phyloP scores from a whole-genome alignment of 805 yeast species.

The Ogataea sp. region DNA sequence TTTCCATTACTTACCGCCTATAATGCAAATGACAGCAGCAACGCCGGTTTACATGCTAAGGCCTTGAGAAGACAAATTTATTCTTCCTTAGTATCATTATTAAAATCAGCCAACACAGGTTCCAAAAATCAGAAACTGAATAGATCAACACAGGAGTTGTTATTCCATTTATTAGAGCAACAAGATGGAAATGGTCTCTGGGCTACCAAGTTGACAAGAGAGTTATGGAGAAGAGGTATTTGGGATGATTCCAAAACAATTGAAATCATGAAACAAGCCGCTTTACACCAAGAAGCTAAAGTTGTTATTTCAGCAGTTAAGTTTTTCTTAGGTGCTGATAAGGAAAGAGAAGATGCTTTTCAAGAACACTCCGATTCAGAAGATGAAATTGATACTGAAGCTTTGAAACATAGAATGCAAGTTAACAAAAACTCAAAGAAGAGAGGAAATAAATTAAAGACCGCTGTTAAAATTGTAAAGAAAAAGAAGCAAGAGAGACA shows the following conservation, averaged over 20 bases:
- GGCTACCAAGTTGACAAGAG: constrained; percentile 94
- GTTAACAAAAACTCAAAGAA: constrained; percentile 78
- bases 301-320: constrained; percentile 84
- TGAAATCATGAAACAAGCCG: constrained; percentile 96
- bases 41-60: constrained; percentile 58
- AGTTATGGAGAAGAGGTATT: constrained; percentile 93
- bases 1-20: constrained; percentile 80
- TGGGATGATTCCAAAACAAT: constrained; percentile 98
- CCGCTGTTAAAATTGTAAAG: constrained; percentile 61
- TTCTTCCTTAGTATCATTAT: constrained; percentile 63
- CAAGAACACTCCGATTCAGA: constrained; percentile 66
- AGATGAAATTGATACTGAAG: constrained; percentile 60
- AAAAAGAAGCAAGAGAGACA: constrained; percentile 53
- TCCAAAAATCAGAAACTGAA: constrained; percentile 85
- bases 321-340: constrained; percentile 92
- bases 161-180: constrained; percentile 80
- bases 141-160: constrained; percentile 82
- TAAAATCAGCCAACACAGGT: constrained; percentile 82
- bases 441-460: constrained; percentile 72
- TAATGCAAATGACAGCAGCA: constrained; percentile 35
- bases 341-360: constrained; percentile 79
- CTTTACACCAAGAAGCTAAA: constrained; percentile 78
- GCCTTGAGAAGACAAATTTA: constrained; percentile 78
- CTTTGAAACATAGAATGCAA: constrained; percentile 72
- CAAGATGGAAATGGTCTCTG: constrained; percentile 76